Conservation (phyloP, 768 basidiomycete genomes). For the Lentinula sp. region DNA sequence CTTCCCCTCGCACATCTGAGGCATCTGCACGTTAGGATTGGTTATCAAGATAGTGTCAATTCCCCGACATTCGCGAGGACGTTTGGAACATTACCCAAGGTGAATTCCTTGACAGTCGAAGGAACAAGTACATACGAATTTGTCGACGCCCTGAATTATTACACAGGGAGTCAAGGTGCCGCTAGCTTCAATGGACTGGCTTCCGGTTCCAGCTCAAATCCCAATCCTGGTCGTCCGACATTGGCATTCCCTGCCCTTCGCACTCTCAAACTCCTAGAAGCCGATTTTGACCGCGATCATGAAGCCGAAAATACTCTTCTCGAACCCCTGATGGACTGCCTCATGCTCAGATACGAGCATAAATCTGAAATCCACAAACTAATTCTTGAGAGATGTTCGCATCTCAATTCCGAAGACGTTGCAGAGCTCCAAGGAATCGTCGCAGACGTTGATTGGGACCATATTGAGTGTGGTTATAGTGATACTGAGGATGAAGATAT, state of each 20-base stretch:
- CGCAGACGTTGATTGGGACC: constrained; percentile 7
- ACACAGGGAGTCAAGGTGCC: not conserved
- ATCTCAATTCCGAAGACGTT: constrained; percentile 23
- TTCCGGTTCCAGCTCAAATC: not conserved
- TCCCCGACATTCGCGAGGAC: constrained; percentile 16
- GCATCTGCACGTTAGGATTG: constrained; percentile 14
- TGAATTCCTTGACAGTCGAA: constrained; percentile 18
- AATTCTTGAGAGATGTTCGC: not conserved
- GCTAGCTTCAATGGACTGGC: not conserved
- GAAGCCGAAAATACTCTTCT: not conserved
- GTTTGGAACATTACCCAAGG: constrained; percentile 22
- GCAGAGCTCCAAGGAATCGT: constrained; percentile 14
- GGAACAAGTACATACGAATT: constrained; percentile 17
- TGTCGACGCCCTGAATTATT: constrained; percentile 16
- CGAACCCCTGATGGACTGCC: constrained; percentile 1
- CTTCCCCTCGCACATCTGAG: constrained; percentile 19
- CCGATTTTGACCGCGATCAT: constrained; percentile 2
- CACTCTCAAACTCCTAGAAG: constrained; percentile 1
- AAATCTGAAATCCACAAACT: constrained; percentile 6
- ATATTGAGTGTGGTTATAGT: not conserved
- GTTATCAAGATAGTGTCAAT: constrained; percentile 13
- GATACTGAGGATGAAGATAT: constrained; percentile 5
- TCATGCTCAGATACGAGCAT: constrained; percentile 4
- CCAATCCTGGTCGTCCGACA: not conserved
- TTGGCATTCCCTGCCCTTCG: constrained; percentile 7